A percentile compares a stretch with the other conserved stretches of the same genome.
Evolutionary conservation across 352 stramenopile genomes (phyloP).

Genomic region (Thalassiosira mediterranea): DNA sequence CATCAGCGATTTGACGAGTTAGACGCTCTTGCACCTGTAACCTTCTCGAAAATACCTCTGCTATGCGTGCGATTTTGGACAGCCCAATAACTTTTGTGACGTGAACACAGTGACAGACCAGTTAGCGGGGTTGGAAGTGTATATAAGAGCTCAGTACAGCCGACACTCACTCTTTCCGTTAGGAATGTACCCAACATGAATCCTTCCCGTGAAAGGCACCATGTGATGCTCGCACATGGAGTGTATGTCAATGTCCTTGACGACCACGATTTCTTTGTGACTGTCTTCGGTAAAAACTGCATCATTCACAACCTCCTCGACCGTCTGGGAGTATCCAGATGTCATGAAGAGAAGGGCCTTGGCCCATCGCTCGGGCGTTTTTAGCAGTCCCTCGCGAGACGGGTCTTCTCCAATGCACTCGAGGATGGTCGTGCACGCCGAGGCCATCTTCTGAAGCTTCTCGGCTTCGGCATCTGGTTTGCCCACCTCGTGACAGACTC

Average conservation of each 20-base stretch:
- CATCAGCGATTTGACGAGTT: constrained; percentile 98
- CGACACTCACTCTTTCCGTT: constrained; percentile 65
- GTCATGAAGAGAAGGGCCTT: constrained; percentile 97
- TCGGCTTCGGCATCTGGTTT: constrained; percentile 29
- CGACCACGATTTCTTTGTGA: constrained; percentile 98
- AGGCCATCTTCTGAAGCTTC: constrained; percentile 89
- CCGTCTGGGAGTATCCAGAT: constrained; percentile 90
- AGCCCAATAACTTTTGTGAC: constrained; percentile 93
- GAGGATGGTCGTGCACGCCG: constrained; percentile 90
- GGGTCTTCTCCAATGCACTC: constrained; percentile 95
- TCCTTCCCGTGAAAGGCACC: constrained; percentile 98
- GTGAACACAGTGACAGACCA: background rate
- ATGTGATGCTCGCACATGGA: constrained; percentile 99
- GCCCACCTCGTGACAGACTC: constrained; percentile 16
- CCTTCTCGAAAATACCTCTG: constrained; percentile 94
- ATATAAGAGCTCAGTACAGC: constrained; percentile 91
- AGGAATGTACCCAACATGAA: constrained; percentile 88
- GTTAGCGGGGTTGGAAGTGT: background rate
- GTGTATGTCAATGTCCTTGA: constrained; percentile 98
- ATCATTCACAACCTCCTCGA: constrained; percentile 86
- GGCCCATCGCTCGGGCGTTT: constrained; percentile 96
- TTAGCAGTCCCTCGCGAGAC: constrained; percentile 91
- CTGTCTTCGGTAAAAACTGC: constrained; percentile 97
- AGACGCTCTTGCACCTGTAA: constrained; percentile 99
- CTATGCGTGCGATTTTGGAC: constrained; percentile 97